Conservation (phyloP, 225 moss, liverwort and hornwort genomes). For the Sphagnum contortum region DNA sequence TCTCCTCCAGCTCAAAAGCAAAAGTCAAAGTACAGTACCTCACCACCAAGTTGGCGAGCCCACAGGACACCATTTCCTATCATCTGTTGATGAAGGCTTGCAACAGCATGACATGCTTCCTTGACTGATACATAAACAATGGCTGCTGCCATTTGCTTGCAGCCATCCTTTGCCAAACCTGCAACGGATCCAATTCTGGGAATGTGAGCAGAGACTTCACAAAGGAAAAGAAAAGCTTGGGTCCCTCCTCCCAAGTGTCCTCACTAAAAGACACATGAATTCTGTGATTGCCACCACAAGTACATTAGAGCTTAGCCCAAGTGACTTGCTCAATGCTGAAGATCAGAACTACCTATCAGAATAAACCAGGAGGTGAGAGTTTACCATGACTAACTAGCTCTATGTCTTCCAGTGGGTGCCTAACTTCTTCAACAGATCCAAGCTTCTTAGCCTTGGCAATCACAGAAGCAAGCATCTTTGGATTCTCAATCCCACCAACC, state of each 20-base stretch:
- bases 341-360: too few species aligned
- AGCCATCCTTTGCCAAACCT: conserved; percentile 90
- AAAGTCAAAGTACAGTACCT: conserved; percentile 36
- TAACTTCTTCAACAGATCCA: conserved; percentile 64
- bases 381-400: conserved; percentile 72
- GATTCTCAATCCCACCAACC: conserved; percentile 57
- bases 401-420: conserved; percentile 45
- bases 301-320: too few species aligned
- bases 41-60: conserved; percentile 98
- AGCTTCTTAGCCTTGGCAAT: conserved; percentile 58
- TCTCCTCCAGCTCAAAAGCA: too few species aligned
- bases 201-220: background rate
- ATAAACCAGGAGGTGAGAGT: background rate
- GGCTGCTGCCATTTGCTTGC: conserved; percentile 63
- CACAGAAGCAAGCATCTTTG: conserved; percentile 71
- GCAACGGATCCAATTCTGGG: background rate
- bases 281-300: too few species aligned
- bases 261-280: too few species aligned
- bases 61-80: conserved; percentile 60
- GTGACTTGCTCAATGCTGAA: too few species aligned
- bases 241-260: too few species aligned
- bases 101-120: conserved; percentile 65
- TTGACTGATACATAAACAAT: conserved; percentile 74
- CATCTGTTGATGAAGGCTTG: conserved; percentile 63
- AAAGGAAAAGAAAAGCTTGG: too few species aligned